Percentiles rank a stretch among this genome's conserved stretches.
Conservation (phyloP, 2,329 filamentous ascomycete species). For the Sporothrix sp. region DNA sequence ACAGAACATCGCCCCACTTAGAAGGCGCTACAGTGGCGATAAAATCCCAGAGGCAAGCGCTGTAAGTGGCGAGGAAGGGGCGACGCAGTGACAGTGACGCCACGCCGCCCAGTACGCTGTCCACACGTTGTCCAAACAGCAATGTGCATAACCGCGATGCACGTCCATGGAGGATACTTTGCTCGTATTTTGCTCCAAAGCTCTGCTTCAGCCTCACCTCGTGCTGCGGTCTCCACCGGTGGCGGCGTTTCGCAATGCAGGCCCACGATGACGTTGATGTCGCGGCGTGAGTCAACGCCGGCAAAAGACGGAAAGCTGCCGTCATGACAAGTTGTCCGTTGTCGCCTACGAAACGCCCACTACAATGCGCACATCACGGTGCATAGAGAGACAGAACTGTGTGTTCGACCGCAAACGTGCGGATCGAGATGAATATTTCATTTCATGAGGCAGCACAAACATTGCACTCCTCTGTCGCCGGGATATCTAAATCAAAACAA, state of each 20-base stretch:
- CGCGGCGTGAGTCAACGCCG: neutral
- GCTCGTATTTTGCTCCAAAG: too few relatives aligned
- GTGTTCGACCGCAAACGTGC: slow-evolving; percentile 2
- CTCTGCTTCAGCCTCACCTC: too few relatives aligned
- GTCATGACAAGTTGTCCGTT: too few relatives aligned
- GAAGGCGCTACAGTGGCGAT: neutral
- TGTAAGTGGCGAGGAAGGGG: neutral
- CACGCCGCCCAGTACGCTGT: too few relatives aligned
- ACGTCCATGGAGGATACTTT: too few relatives aligned
- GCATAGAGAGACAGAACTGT: neutral
- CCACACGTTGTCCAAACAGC: too few relatives aligned
- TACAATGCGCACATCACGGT: too few relatives aligned
- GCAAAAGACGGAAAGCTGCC: too few relatives aligned
- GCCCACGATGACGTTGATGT: neutral
- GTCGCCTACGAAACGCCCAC: too few relatives aligned
- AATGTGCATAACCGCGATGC: too few relatives aligned
- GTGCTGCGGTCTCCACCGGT: slow-evolving; percentile 3
- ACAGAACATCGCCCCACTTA: too few relatives aligned
- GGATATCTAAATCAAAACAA: slow-evolving; percentile 10
- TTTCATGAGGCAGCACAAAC: neutral
- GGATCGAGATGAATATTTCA: neutral
- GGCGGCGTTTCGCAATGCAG: neutral
- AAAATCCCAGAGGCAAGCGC: neutral
- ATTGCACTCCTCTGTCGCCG: neutral
- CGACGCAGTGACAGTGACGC: neutral